Evolutionary conservation across 2,329 filamentous ascomycete species (phyloP).

Genomic region (Diaporthe ilicicola): DNA sequence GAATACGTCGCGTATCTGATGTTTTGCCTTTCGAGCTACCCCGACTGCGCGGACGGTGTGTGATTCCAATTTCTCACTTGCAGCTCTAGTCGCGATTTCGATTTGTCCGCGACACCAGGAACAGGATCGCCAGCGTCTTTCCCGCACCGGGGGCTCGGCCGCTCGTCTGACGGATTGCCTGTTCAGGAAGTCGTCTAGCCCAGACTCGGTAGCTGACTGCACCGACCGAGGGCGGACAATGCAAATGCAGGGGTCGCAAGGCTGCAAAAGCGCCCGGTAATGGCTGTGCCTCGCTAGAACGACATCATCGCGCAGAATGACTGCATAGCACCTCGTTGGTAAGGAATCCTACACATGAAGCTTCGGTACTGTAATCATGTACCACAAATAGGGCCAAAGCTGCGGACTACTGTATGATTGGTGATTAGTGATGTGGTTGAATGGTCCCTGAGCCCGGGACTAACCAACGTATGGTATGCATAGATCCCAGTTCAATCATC

Average conservation of each 20-base stretch:
- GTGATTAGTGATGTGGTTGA: neutral
- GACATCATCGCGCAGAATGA: constrained; percentile 21
- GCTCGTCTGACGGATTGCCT: constrained; percentile 21
- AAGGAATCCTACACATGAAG: neutral
- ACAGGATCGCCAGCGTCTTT: neutral
- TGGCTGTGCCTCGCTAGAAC: neutral
- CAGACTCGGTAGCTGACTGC: constrained; percentile 11
- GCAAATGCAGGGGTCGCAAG: constrained; percentile 8
- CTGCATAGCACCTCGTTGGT: neutral
- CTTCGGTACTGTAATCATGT: neutral
- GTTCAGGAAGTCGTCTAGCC: neutral
- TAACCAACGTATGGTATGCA: neutral
- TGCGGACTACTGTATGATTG: neutral
- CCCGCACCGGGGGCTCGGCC: neutral
- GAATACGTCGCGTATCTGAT: constrained; percentile 2
- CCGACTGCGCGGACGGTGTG: neutral
- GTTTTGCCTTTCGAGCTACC: constrained; percentile 18
- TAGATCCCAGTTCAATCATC: neutral
- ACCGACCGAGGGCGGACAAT: neutral
- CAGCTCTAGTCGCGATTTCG: constrained; percentile 9
- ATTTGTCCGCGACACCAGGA: neutral
- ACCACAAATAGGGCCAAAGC: neutral
- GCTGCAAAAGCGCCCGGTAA: constrained; percentile 3
- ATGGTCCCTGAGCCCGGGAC: neutral
- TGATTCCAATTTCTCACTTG: constrained; percentile 27